These are phyloP conservation scores for Barbatosphaeria neglecta DNA, from an alignment of 495 filamentous ascomycete species.

Conservation along the genomic window DNA sequence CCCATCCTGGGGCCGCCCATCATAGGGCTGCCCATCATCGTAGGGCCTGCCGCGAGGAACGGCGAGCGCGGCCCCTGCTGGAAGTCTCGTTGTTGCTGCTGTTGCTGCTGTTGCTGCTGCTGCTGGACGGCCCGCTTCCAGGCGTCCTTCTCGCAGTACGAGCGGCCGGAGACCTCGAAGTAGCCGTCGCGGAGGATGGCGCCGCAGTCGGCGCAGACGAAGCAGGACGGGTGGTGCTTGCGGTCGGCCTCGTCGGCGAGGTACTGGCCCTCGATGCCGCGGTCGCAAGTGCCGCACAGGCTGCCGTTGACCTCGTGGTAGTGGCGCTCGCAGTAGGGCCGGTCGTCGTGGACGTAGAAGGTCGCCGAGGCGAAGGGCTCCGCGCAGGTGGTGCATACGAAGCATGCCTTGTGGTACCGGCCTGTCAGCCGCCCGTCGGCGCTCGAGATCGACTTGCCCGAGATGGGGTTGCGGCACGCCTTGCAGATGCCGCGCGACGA, in stretches of 20 bases:
- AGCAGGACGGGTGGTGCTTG: constrained; percentile 81
- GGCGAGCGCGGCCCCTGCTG: background rate
- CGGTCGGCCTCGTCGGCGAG: constrained; percentile 68
- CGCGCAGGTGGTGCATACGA: constrained; percentile 77
- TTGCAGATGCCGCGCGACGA: constrained; percentile 64
- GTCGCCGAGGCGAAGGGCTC: constrained; percentile 76
- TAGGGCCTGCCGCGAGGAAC: background rate
- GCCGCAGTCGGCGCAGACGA: constrained; percentile 62
- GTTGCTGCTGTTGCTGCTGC: constrained; percentile 15
- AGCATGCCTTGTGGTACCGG: constrained; percentile 86
- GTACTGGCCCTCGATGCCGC: constrained; percentile 88
- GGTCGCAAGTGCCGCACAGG: constrained; percentile 65
- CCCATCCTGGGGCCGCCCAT: constrained; percentile 5
- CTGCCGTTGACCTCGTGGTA: constrained; percentile 88
- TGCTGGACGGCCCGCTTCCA: constrained; percentile 43
- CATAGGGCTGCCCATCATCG: too few relatives aligned
- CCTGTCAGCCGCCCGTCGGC: constrained; percentile 90
- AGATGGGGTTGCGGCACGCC: constrained; percentile 66
- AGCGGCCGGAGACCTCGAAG: constrained; percentile 38
- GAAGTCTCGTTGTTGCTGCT: background rate
- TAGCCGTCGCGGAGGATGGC: constrained; percentile 52
- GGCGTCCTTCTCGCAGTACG: constrained; percentile 82
- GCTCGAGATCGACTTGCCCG: constrained; percentile 84
- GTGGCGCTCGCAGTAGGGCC: constrained; percentile 82
- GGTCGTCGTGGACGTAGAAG: constrained; percentile 83